Conservation (phyloP, 116 monocot genomes). For the Posidonia oceanica region DNA sequence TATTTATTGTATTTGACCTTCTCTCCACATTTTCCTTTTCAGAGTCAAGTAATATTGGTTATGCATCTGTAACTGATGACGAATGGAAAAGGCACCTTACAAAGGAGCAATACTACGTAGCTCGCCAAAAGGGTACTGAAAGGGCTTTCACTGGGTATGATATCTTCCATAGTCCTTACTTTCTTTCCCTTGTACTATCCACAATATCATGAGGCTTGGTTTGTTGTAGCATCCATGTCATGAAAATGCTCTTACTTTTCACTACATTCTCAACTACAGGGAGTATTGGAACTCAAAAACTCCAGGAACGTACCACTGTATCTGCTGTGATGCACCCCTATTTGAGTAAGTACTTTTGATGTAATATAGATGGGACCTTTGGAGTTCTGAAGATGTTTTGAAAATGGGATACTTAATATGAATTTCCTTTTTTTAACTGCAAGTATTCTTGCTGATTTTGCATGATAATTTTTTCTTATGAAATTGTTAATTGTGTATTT, state of each 20-base stretch:
- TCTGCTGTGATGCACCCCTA: constrained; percentile 81
- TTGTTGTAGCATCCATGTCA: too few relatives aligned
- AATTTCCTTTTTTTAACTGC: neutral
- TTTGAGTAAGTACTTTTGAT: constrained; percentile 51
- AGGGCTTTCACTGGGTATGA: constrained; percentile 88
- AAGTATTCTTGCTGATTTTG: neutral
- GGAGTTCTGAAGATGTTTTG: neutral
- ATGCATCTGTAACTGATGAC: constrained; percentile 38
- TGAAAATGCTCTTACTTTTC: neutral
- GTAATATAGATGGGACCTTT: neutral
- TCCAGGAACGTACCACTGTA: constrained; percentile 69
- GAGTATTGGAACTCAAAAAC: constrained; percentile 91
- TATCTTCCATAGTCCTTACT: neutral
- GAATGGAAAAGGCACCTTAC: constrained; percentile 77
- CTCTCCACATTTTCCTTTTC: neutral
- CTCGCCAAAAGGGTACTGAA: constrained; percentile 85
- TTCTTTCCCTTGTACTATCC: neutral
- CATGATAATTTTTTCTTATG: neutral
- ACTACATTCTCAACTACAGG: constrained; percentile 22
- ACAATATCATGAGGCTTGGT: neutral
- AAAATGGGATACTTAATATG: neutral
- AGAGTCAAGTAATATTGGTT: constrained; percentile 22
- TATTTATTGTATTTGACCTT: too few relatives aligned
- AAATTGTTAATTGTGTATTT: neutral
- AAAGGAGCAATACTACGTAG: constrained; percentile 54